phyloP scores from a whole-genome alignment of 768 basidiomycete genomes.

The Termitomyces titanicus region DNA sequence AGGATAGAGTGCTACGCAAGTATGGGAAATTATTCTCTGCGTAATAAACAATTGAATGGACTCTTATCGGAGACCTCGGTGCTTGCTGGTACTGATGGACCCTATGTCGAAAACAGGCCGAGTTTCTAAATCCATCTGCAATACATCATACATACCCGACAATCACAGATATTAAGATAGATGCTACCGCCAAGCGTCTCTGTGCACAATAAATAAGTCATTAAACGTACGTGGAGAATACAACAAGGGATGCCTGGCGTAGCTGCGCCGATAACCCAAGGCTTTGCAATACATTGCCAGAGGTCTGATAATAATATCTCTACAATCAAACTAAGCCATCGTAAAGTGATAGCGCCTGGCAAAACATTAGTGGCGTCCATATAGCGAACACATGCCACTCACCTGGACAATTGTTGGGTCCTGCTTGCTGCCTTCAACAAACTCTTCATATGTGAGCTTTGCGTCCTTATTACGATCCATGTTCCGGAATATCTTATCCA shows the following conservation, averaged over 20 bases:
- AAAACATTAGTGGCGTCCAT: constrained; percentile 2
- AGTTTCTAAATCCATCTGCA: neutral
- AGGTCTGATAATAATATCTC: neutral
- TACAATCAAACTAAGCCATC: constrained; percentile 57
- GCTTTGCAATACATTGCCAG: neutral
- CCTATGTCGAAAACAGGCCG: neutral
- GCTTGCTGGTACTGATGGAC: neutral
- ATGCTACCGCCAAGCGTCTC: neutral
- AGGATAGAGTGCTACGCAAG: constrained; percentile 70
- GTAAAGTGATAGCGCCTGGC: constrained; percentile 88
- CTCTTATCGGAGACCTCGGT: neutral
- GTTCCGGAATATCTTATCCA: constrained; percentile 96
- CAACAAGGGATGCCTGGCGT: neutral
- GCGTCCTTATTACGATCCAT: constrained; percentile 98
- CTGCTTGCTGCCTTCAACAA: constrained; percentile 97
- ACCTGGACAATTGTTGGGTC: constrained; percentile 99
- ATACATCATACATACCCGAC: neutral
- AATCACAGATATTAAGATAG: neutral
- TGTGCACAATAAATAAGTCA: neutral
- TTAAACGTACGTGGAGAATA: neutral
- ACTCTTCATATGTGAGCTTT: constrained; percentile 91
- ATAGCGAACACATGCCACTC: neutral
- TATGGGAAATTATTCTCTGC: constrained; percentile 58
- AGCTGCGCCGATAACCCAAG: neutral
- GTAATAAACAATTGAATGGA: constrained; percentile 18